Percentiles rank a stretch among this genome's conserved stretches.
phyloP scores from a whole-genome alignment of 164 flowering plant species.

The Aristolochia californica region DNA sequence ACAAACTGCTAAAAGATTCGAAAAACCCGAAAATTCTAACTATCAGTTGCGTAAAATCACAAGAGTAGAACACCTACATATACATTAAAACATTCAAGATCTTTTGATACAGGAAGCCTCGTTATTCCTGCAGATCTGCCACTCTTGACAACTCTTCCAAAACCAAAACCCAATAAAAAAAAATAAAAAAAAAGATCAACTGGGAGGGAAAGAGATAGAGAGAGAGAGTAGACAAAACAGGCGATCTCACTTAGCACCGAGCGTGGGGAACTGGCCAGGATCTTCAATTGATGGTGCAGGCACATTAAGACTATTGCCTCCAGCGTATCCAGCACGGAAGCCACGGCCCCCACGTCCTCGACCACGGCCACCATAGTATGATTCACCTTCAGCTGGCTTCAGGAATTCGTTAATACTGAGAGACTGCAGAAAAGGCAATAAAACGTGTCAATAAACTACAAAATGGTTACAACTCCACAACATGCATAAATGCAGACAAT shows the following conservation, averaged over 20 bases:
- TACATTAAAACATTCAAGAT: constrained; percentile 23
- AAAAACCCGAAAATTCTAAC: too few species aligned
- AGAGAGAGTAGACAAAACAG: constrained; percentile 2
- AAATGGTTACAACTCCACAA: too few species aligned
- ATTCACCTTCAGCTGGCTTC: constrained; percentile 85
- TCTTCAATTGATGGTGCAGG: constrained; percentile 39
- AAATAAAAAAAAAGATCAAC: constrained; percentile 4
- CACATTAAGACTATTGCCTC: constrained; percentile 16
- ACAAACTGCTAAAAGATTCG: too few species aligned
- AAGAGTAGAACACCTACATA: constrained; percentile 17
- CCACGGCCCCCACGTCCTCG: constrained; percentile 83
- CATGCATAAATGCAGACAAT: too few species aligned
- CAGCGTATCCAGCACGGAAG: constrained; percentile 51
- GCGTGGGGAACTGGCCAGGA: constrained; percentile 52
- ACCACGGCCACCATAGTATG: constrained; percentile 41
- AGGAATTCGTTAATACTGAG: constrained; percentile 80
- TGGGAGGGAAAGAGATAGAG: constrained; percentile 2
- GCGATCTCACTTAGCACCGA: constrained; percentile 45
- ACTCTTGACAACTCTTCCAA: constrained; percentile 11
- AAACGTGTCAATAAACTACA: too few species aligned
- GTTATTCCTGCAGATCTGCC: constrained; percentile 23
- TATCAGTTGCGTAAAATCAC: not conserved
- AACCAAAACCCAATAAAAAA: constrained; percentile 2
- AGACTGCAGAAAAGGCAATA: constrained; percentile 32
- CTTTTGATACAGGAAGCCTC: constrained; percentile 21